These are phyloP conservation scores for Dictyostelium brefeldianum DNA, from an alignment of 78 protist species.

Conservation along the genomic window DNA sequence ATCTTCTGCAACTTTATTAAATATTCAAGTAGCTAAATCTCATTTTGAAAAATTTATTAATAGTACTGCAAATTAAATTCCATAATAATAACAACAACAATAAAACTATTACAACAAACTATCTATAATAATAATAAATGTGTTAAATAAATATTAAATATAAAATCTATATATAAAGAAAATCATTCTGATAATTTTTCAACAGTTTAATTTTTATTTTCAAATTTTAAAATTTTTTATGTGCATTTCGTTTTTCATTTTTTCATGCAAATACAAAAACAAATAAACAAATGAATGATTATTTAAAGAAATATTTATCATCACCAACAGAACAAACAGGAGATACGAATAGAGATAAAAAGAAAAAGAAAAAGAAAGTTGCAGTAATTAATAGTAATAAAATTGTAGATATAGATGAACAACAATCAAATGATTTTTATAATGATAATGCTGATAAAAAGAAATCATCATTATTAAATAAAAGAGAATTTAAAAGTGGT, in stretches of 20 bases:
- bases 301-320: constrained; percentile 52
- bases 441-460: not conserved
- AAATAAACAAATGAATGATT: constrained; percentile 1
- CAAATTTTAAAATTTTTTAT: too few relatives aligned
- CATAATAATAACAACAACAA: not conserved
- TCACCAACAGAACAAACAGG: not conserved
- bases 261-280: not conserved
- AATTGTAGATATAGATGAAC: constrained; percentile 28
- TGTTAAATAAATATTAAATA: too few relatives aligned
- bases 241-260: too few relatives aligned
- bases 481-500: not conserved
- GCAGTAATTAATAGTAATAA: not conserved
- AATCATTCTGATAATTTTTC: too few relatives aligned
- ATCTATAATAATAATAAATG: not conserved
- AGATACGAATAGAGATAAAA: not conserved
- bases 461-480: not conserved
- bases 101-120: too few relatives aligned
- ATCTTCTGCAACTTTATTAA: constrained; percentile 80
- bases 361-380: constrained; percentile 38
- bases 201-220: too few relatives aligned
- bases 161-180: too few relatives aligned
- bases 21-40: constrained; percentile 82
- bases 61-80: not conserved
- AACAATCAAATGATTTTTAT: not conserved
- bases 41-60: constrained; percentile 85